phyloP scores from a whole-genome alignment of 768 basidiomycete species.

The Mycena vitilis region DNA sequence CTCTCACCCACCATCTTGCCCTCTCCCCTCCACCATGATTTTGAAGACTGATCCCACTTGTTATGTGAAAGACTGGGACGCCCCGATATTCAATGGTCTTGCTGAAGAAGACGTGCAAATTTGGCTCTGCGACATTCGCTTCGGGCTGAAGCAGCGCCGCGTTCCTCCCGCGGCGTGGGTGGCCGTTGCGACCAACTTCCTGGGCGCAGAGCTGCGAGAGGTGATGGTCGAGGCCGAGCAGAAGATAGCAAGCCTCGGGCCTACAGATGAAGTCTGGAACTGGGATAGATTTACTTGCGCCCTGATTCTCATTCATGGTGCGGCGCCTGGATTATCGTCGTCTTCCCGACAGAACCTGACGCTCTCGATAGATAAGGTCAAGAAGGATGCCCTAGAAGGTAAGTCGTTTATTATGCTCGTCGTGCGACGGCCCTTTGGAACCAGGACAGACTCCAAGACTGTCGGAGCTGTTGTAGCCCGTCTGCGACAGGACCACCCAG shows the following conservation, averaged over 20 bases:
- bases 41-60: not conserved
- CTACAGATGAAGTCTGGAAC: not conserved
- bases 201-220: not conserved
- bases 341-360: not conserved
- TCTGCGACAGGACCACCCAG: not conserved
- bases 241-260: not conserved
- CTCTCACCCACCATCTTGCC: not conserved
- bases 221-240: not conserved
- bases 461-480: not conserved
- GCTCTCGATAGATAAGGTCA: not conserved
- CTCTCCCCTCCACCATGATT: not conserved
- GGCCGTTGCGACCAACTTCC: not conserved
- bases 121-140: not conserved
- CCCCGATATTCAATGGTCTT: not conserved
- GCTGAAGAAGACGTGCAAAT: not conserved
- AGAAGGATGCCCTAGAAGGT: not conserved
- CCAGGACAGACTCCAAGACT: not conserved
- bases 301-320: slow-evolving; percentile 6
- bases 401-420: not conserved
- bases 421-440: too few species aligned
- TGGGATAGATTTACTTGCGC: slow-evolving; percentile 1
- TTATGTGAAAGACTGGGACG: not conserved
- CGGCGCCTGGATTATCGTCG: not conserved
- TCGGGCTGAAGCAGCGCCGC: not conserved
- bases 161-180: not conserved